Percentiles rank a stretch among this genome's conserved stretches.
Conservation (phyloP, 2,329 filamentous ascomycete species). For the Xylariomycetidae sp. region DNA sequence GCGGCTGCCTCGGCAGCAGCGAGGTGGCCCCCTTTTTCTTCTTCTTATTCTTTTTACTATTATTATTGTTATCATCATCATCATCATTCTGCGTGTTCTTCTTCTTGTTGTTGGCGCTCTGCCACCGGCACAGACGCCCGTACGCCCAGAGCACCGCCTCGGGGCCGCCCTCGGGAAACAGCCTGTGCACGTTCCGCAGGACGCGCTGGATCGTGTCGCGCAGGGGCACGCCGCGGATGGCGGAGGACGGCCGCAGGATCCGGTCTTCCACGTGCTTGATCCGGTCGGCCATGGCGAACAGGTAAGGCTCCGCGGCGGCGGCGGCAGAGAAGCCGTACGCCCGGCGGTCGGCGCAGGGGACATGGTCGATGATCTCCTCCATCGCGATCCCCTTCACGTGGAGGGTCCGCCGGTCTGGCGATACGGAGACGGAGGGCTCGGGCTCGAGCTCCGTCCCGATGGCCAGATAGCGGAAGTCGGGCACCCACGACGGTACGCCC, state of each 20-base stretch:
- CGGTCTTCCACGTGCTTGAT: neutral
- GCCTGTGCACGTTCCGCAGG: too few species aligned
- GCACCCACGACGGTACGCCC: constrained; percentile 17
- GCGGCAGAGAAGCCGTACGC: neutral
- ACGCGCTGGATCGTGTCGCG: too few species aligned
- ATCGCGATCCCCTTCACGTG: constrained; percentile 7
- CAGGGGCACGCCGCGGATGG: too few species aligned
- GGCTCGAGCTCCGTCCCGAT: neutral
- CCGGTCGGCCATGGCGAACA: neutral
- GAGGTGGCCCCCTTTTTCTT: too few species aligned
- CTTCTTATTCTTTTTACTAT: too few species aligned
- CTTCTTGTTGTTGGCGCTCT: too few species aligned
- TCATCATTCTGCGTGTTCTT: too few species aligned
- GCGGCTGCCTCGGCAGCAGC: too few species aligned
- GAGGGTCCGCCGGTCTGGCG: constrained; percentile 9
- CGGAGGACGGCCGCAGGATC: constrained; percentile 1
- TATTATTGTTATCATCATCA: too few species aligned
- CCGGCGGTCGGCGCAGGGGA: too few species aligned
- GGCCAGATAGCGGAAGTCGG: constrained; percentile 12
- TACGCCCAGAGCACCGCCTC: neutral
- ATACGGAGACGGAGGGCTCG: constrained; percentile 4
- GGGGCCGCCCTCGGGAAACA: too few species aligned
- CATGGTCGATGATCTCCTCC: constrained; percentile 3
- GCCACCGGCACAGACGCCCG: neutral
- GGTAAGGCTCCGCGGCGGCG: neutral